A percentile compares a stretch with the other conserved stretches of the same genome.
phyloP scores from a whole-genome alignment of 192 early-diverging fungal genomes.

The Haplosporangium gracile region DNA sequence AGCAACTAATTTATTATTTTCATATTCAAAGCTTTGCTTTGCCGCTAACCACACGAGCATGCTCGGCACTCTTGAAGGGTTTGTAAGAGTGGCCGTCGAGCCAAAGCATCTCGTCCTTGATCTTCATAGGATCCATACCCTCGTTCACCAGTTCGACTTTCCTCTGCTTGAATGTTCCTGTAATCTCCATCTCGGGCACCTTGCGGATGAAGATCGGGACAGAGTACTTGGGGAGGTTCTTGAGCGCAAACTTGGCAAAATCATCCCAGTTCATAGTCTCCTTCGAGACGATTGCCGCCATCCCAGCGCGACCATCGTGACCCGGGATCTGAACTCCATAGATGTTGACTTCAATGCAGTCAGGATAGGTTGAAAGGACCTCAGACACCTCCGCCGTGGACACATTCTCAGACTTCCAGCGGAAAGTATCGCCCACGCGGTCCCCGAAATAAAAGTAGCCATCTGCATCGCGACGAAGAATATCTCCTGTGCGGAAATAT shows the following conservation, averaged over 20 bases:
- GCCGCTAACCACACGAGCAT: conserved; percentile 38
- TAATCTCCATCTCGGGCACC: conserved; percentile 64
- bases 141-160: conserved; percentile 63
- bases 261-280: conserved; percentile 59
- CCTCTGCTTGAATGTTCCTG: conserved; percentile 67
- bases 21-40: conserved; percentile 31
- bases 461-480: conserved; percentile 65
- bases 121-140: conserved; percentile 62
- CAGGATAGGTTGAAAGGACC: conserved; percentile 66
- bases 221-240: conserved; percentile 72
- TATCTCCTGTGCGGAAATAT: conserved; percentile 74
- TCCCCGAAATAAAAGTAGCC: conserved; percentile 77
- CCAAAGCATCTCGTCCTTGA: conserved; percentile 61
- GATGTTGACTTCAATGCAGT: conserved; percentile 73
- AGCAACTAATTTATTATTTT: background rate
- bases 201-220: conserved; percentile 77
- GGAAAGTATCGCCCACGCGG: conserved; percentile 80
- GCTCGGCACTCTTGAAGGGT: conserved; percentile 50
- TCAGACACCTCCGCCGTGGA: conserved; percentile 73
- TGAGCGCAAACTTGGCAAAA: conserved; percentile 58
- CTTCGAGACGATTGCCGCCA: conserved; percentile 72
- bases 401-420: conserved; percentile 78
- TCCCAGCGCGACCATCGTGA: conserved; percentile 77
- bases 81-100: conserved; percentile 60
- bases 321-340: conserved; percentile 75